Conservation (phyloP, 2,329 filamentous ascomycete species). For the Capronia americana region DNA sequence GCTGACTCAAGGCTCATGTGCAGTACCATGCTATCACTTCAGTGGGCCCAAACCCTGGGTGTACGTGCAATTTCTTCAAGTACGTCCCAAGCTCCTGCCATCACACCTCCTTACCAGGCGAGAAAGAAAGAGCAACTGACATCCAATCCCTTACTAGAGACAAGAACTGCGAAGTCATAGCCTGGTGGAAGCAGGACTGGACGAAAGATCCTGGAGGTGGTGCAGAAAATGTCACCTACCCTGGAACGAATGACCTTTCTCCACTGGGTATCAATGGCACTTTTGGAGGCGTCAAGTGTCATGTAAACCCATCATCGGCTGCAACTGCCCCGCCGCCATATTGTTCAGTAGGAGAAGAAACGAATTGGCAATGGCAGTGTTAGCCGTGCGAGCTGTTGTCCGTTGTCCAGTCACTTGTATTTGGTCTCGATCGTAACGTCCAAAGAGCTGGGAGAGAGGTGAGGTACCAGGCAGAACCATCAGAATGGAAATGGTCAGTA, state of each 20-base stretch:
- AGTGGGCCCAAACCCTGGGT: neutral
- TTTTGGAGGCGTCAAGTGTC: slow-evolving; percentile 19
- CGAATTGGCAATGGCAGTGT: slow-evolving; percentile 6
- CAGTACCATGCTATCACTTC: slow-evolving; percentile 2
- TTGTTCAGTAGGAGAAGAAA: neutral
- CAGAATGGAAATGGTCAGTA: neutral
- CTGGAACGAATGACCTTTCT: slow-evolving; percentile 19
- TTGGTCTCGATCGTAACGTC: neutral
- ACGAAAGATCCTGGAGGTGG: slow-evolving; percentile 12
- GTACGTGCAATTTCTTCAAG: slow-evolving; percentile 1
- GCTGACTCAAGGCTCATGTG: slow-evolving; percentile 1
- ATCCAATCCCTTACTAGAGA: neutral
- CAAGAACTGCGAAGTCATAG: neutral
- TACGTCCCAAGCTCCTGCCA: neutral
- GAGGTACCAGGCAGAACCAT: neutral
- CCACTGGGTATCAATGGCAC: slow-evolving; percentile 8
- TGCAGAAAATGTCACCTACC: slow-evolving; percentile 13
- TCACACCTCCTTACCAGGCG: neutral
- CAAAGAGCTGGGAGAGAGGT: neutral
- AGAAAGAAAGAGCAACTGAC: neutral
- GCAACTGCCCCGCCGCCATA: neutral
- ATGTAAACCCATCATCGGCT: neutral
- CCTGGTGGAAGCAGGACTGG: slow-evolving; percentile 13
- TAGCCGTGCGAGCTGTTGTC: neutral
- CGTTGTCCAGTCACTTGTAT: neutral